These are phyloP conservation scores for Vitis hybrid DNA, from an alignment of 177 flowering plant species.

Conservation along the genomic window DNA sequence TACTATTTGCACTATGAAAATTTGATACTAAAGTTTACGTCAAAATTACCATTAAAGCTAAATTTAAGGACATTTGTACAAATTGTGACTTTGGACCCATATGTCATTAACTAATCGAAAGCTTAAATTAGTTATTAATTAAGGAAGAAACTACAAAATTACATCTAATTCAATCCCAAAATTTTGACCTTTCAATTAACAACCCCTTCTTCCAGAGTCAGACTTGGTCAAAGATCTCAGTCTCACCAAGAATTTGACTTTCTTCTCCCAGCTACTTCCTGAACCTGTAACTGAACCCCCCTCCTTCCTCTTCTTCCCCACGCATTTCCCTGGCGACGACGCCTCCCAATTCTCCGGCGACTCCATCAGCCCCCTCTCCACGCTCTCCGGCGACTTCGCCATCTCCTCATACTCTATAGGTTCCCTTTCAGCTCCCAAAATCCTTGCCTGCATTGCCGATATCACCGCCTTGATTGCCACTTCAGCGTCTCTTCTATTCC, in stretches of 20 bases:
- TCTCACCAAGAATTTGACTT: conserved; percentile 41
- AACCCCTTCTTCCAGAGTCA: conserved; percentile 47
- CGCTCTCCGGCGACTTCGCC: conserved; percentile 29
- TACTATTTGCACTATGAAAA: no score
- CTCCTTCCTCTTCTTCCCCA: conserved; percentile 33
- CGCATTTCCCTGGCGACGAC: conserved; percentile 23
- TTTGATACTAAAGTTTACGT: no score
- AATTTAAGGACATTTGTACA: no score
- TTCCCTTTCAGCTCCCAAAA: conserved; percentile 11
- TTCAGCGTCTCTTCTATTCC: conserved; percentile 43
- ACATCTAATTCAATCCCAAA: no score
- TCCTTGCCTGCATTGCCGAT: conserved; percentile 43
- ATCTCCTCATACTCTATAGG: conserved; percentile 20
- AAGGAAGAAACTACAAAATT: no score
- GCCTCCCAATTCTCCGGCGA: conserved; percentile 43
- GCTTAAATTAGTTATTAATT: no score
- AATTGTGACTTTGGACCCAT: no score
- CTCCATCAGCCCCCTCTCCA: conserved; percentile 25
- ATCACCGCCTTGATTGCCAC: conserved; percentile 53
- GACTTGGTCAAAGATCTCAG: conserved; percentile 56
- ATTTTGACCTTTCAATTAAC: conserved; percentile 1
- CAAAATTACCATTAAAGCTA: no score
- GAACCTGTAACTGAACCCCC: conserved; percentile 2
- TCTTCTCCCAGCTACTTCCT: conserved; percentile 36
- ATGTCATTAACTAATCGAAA: no score